Evolutionary conservation across 164 flowering plant genomes (phyloP), one percentile per base, ranked within the genome.

Genomic region (Tinospora cordifolia): DNA sequence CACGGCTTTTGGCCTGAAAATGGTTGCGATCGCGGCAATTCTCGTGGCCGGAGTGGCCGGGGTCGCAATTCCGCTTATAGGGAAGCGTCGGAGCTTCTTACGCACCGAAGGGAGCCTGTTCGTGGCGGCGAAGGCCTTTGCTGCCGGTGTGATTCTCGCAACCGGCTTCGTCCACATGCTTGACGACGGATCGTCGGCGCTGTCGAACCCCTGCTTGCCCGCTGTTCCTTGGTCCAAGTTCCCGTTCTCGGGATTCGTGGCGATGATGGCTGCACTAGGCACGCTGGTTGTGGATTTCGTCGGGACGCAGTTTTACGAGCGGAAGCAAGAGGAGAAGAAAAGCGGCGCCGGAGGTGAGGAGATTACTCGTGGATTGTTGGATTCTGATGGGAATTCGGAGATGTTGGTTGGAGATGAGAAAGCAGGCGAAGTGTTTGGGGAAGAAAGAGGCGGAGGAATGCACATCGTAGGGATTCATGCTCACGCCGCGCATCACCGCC

Each of bases 151-250:
- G 14, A 65, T 71, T 2, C n/a, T 71, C 25, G 69, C 74, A 0
- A 71, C 74, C 3, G 74, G 69, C 0, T 71, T 49, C 62, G 62
- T 71, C 58, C 70, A 68, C 15, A 68, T 68, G 70, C 62, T 68
- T 2, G 19, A 62, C 19, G 60, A 54, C 34, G 70, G 62, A 11
- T 15, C 70, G 13, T 8, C 62, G 8, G 70, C 70, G 14, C 70
- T 68, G 3, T 51, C 62, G n/a, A 14, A 51, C 24, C 44, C 70
- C n/a, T 68, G 70, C 58, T 34, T 68, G 41, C 62, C 62, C 34
- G 14, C 13, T 3, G 30, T 44, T 17, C 70, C 62, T 8, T 68
- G 70, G 70, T 51, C 41, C 25, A 54, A 68, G 8, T 68, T 68
- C 60, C 70, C 70, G 8, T 68, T 68, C 34, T 34, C 70, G 4